These are phyloP conservation scores for Leishmania tropica DNA, from an alignment of 208 protist species.

Conservation along the genomic window DNA sequence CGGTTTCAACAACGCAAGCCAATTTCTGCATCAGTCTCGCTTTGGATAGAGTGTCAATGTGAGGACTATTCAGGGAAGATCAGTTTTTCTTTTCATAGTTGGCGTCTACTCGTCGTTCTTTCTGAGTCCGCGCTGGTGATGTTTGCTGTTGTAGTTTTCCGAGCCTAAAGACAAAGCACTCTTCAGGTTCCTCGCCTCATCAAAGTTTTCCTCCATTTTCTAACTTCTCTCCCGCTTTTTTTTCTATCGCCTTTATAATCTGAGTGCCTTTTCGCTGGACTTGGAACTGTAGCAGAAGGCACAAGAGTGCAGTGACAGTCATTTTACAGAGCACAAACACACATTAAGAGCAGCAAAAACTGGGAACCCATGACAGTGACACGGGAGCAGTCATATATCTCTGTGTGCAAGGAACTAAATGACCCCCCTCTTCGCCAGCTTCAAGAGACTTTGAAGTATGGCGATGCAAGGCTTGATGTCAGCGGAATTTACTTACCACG, in stretches of 20 bases:
- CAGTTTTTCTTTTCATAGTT: not conserved
- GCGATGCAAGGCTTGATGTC: constrained; percentile 26
- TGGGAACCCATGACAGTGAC: not conserved
- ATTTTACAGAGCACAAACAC: not conserved
- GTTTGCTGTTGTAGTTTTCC: not conserved
- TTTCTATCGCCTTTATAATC: not conserved
- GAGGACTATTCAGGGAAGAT: not conserved
- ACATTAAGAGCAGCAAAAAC: not conserved
- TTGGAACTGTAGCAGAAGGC: not conserved
- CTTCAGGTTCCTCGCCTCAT: not conserved
- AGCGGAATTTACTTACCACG: constrained; percentile 52
- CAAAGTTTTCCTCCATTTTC: not conserved
- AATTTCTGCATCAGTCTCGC: not conserved
- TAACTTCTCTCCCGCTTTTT: not conserved
- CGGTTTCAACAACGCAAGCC: not conserved
- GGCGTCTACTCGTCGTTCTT: not conserved
- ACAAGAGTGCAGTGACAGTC: not conserved
- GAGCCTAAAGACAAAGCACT: not conserved
- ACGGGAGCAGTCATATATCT: constrained; percentile 16
- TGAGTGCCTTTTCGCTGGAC: not conserved
- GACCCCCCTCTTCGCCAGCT: constrained; percentile 17
- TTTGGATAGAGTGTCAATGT: not conserved
- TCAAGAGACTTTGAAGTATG: constrained; percentile 1
- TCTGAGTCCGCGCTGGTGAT: not conserved
- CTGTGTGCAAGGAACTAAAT: constrained; percentile 15